A percentile compares a stretch with the other conserved stretches of the same genome.
Conservation (phyloP, 2,329 filamentous ascomycete species). For the Colletotrichum salicis region DNA sequence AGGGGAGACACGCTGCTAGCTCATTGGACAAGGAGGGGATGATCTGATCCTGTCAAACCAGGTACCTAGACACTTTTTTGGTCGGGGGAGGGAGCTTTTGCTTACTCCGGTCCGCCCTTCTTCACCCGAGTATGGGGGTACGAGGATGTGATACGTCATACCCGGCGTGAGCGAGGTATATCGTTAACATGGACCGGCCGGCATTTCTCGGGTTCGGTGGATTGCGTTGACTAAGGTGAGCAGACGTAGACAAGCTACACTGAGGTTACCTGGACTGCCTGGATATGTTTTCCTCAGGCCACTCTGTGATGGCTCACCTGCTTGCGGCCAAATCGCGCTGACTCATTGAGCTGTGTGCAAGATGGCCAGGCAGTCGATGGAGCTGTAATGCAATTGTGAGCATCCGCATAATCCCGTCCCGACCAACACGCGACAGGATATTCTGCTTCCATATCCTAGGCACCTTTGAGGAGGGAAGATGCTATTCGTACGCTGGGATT, state of each 20-base stretch:
- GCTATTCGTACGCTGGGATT: neutral
- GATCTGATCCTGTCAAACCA: conserved; percentile 30
- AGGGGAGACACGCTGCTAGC: neutral
- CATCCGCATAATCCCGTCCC: conserved; percentile 13
- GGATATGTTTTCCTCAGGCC: neutral
- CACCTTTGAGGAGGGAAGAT: neutral
- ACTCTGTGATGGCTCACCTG: conserved; percentile 13
- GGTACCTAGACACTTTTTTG: neutral
- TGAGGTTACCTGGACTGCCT: neutral
- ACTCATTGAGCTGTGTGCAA: neutral
- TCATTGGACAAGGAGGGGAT: conserved; percentile 16
- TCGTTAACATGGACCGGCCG: conserved; percentile 27
- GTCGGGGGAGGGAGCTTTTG: neutral
- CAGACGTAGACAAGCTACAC: neutral
- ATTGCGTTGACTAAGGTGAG: neutral
- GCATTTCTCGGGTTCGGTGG: conserved; percentile 35
- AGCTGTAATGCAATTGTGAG: neutral
- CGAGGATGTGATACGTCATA: conserved; percentile 29
- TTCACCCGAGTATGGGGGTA: conserved; percentile 25
- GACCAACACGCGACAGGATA: neutral
- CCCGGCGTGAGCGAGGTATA: conserved; percentile 17
- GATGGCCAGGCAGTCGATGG: neutral
- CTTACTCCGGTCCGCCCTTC: conserved; percentile 12
- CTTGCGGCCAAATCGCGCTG: neutral
- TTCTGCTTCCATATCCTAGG: too few species aligned